Evolutionary conservation across 306 rosid species (phyloP).

Genomic region (Gastrolobium bilobum): DNA sequence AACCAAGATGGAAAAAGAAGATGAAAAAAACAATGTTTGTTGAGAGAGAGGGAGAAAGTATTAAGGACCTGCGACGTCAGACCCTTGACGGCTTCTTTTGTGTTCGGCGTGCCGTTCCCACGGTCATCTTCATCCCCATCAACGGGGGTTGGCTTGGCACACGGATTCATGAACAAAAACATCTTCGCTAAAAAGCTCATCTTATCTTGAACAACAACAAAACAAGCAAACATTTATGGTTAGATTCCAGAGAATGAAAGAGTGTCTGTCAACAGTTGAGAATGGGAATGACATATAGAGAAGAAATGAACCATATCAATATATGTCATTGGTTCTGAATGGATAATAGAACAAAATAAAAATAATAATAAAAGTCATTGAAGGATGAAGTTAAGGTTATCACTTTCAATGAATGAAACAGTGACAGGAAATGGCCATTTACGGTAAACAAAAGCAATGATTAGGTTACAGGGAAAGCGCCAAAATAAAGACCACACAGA

Average conservation of each 20-base stretch:
- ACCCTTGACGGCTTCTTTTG: constrained; percentile 93
- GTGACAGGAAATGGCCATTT: constrained; percentile 21
- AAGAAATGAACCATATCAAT: background rate
- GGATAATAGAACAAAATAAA: background rate
- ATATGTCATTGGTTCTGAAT: constrained; percentile 22
- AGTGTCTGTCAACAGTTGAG: too few relatives aligned
- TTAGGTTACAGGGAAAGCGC: too few relatives aligned
- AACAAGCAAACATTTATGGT: constrained; percentile 2
- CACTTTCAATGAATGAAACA: constrained; percentile 52
- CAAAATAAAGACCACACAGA: too few relatives aligned
- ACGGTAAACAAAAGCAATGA: too few relatives aligned
- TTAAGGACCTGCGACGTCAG: constrained; percentile 88
- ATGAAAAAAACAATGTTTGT: constrained; percentile 61
- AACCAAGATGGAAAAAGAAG: constrained; percentile 56
- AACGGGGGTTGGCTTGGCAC: constrained; percentile 66
- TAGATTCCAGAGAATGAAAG: too few relatives aligned
- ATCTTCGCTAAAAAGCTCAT: constrained; percentile 49
- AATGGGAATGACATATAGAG: too few relatives aligned
- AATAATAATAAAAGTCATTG: background rate
- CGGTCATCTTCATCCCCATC: constrained; percentile 68
- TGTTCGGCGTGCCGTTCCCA: constrained; percentile 85
- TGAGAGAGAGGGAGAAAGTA: background rate
- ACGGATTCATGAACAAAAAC: constrained; percentile 94
- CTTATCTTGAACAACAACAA: background rate
- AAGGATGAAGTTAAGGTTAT: constrained; percentile 27